Percentiles rank a stretch among this genome's conserved stretches.
These are phyloP conservation scores for Fraxinus angustifolia DNA, from an alignment of 305 asterid species.

Conservation along the genomic window DNA sequence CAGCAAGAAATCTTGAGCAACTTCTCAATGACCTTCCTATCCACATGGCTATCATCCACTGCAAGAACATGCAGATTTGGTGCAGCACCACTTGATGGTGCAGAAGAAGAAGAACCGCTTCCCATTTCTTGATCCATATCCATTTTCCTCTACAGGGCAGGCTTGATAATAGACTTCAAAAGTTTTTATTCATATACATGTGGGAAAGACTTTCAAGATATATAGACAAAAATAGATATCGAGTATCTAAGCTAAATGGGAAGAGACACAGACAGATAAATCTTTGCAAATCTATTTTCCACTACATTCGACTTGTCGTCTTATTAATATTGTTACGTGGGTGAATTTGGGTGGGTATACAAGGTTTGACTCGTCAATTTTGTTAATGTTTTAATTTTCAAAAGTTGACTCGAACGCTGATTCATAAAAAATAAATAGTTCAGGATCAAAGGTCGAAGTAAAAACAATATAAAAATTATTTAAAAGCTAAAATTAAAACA, in stretches of 20 bases:
- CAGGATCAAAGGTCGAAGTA: not conserved
- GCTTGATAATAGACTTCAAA: not conserved
- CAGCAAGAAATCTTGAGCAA: constrained; percentile 73
- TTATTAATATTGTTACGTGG: constrained; percentile 3
- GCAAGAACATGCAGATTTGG: constrained; percentile 82
- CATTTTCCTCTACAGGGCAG: not conserved
- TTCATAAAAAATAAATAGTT: no score
- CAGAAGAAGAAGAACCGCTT: constrained; percentile 25
- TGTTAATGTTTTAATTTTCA: not conserved
- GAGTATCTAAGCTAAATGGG: constrained; percentile 42
- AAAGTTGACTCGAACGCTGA: not conserved
- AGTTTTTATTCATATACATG: not conserved
- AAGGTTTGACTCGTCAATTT: not conserved
- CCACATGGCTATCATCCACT: constrained; percentile 79
- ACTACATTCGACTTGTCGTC: constrained; percentile 67
- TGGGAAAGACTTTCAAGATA: constrained; percentile 33
- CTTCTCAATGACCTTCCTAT: constrained; percentile 73
- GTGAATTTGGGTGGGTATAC: not conserved
- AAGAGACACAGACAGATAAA: constrained; percentile 22
- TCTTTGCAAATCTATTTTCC: constrained; percentile 73
- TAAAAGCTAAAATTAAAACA: no score
- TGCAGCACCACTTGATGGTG: constrained; percentile 16
- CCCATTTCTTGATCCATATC: constrained; percentile 19
- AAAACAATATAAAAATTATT: no score
- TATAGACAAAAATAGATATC: constrained; percentile 43